Conservation (phyloP, 768 basidiomycete species). For the Sporobolomyces roseus region DNA sequence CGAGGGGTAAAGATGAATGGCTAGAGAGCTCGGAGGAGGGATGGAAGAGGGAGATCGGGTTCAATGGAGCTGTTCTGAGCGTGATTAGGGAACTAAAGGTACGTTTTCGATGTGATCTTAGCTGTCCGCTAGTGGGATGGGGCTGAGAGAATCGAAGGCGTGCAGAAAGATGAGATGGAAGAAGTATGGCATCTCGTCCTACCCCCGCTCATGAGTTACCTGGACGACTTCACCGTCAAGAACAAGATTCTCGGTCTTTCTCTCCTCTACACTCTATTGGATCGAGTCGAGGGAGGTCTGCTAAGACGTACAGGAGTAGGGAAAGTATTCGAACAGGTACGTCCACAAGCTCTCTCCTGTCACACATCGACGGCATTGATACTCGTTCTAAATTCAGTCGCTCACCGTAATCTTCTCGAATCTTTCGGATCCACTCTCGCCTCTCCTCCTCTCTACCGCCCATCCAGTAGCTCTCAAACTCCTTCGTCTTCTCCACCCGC, state of each 20-base stretch:
- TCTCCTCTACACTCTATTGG: slow-evolving; percentile 6
- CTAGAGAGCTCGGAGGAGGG: slow-evolving; percentile 1
- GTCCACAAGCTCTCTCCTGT: background rate
- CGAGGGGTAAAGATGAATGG: slow-evolving; percentile 11
- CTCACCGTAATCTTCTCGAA: slow-evolving; percentile 20
- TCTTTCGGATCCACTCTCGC: slow-evolving; percentile 16
- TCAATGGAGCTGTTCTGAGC: slow-evolving; percentile 5
- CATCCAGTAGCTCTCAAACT: slow-evolving; percentile 29
- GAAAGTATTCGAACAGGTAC: background rate
- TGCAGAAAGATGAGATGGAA: slow-evolving; percentile 23
- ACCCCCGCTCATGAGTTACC: slow-evolving; percentile 24
- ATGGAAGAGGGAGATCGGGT: slow-evolving; percentile 13
- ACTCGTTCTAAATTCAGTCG: slow-evolving; percentile 11
- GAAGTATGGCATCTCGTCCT: slow-evolving; percentile 31
- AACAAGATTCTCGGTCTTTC: slow-evolving; percentile 20
- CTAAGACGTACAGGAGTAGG: slow-evolving; percentile 29
- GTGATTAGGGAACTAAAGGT: slow-evolving; percentile 21
- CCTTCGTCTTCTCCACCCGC: slow-evolving; percentile 4
- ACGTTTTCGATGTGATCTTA: no score
- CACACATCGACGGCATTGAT: background rate
- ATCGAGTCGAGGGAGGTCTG: background rate
- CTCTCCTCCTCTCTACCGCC: background rate
- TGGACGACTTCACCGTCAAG: slow-evolving; percentile 24
- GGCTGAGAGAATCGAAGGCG: no score
- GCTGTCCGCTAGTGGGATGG: no score